These are phyloP conservation scores for Kwoniella bestiolae DNA, from an alignment of 768 basidiomycete species.

Conservation along the genomic window DNA sequence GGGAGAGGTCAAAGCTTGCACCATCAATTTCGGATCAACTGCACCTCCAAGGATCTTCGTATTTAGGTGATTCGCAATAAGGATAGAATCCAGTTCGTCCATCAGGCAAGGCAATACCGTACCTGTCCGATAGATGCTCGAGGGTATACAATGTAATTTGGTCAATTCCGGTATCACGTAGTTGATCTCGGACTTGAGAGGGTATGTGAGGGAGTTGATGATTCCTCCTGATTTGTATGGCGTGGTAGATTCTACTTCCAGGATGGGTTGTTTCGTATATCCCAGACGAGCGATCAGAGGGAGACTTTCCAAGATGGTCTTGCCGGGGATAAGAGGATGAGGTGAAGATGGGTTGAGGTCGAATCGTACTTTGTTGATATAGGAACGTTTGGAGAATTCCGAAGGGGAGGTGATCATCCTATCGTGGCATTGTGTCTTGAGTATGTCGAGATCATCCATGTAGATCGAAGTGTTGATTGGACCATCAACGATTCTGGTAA, in stretches of 20 bases:
- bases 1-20: constrained; percentile 31
- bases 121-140: constrained; percentile 31
- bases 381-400: constrained; percentile 38
- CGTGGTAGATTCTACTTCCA: constrained; percentile 20
- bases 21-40: constrained; percentile 9
- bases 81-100: constrained; percentile 20
- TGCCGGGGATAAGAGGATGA: constrained; percentile 13
- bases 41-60: constrained; percentile 7
- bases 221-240: constrained; percentile 30
- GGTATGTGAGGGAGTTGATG: constrained; percentile 3
- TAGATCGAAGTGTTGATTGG: constrained; percentile 23
- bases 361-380: constrained; percentile 18
- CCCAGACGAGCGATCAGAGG: neutral
- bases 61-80: constrained; percentile 34
- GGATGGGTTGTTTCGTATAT: constrained; percentile 23
- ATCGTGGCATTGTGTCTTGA: constrained; percentile 19
- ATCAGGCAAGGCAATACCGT: constrained; percentile 37
- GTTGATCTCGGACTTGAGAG: neutral
- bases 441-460: neutral
- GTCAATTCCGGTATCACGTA: constrained; percentile 26
- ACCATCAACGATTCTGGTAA: constrained; percentile 19
- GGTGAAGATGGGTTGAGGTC: constrained; percentile 34
- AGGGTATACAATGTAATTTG: constrained; percentile 33
- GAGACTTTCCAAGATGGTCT: constrained; percentile 20
- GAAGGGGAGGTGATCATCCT: constrained; percentile 13